phyloP scores from a whole-genome alignment of 768 basidiomycete species.

The Aureoboletus auriporus region DNA sequence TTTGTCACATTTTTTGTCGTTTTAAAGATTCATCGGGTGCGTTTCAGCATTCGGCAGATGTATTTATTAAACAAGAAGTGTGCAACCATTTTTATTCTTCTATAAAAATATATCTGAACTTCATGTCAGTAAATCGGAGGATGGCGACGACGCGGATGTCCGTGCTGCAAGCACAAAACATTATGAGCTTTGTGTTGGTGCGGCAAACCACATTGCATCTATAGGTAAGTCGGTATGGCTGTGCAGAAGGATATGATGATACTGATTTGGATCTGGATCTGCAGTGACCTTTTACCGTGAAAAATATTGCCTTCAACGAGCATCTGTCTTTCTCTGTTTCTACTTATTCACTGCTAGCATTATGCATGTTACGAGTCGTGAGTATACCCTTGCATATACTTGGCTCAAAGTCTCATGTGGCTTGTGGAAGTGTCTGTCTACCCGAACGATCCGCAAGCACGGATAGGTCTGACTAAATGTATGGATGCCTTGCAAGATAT shows the following conservation, averaged over 20 bases:
- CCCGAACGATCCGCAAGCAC: conserved; percentile 67
- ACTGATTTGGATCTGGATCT: background rate
- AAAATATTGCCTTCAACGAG: conserved; percentile 55
- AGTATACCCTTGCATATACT: conserved; percentile 25
- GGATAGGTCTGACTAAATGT: conserved; percentile 58
- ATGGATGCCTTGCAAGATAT: conserved; percentile 64
- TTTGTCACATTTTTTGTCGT: background rate
- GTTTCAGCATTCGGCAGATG: conserved; percentile 24
- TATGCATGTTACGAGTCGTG: conserved; percentile 73
- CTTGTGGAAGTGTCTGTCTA: conserved; percentile 51
- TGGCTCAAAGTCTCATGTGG: background rate
- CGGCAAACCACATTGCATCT: conserved; percentile 75
- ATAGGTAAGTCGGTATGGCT: conserved; percentile 41
- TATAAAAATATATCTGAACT: background rate
- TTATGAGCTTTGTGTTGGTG: conserved; percentile 69
- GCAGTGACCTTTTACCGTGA: conserved; percentile 59
- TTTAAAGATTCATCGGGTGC: conserved; percentile 1
- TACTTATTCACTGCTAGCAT: conserved; percentile 78
- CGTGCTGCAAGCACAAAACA: conserved; percentile 55
- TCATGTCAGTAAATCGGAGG: conserved; percentile 32
- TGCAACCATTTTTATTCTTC: conserved; percentile 11
- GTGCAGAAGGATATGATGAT: background rate
- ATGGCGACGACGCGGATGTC: conserved; percentile 48
- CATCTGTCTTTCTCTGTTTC: conserved; percentile 70
- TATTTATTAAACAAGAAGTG: conserved; percentile 35